Percentiles rank a stretch among this genome's conserved stretches.
phyloP scores from a whole-genome alignment of 148 eudicot genomes.

The Hydrangea macrophylla region DNA sequence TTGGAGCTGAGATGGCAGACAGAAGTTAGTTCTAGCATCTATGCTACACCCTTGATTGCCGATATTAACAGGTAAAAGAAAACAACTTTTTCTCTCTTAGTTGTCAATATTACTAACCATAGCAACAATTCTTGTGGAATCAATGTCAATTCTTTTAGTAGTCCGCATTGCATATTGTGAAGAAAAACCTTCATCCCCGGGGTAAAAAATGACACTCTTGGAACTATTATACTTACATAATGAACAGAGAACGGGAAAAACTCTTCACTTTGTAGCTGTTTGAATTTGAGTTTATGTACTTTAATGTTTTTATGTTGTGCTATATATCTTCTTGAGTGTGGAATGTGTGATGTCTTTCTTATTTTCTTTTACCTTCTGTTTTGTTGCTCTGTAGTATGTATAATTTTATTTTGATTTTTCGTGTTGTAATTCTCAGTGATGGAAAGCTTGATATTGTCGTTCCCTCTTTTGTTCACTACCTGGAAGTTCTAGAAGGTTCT shows the following conservation, averaged over 20 bases:
- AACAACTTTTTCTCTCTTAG: slow-evolving; percentile 1
- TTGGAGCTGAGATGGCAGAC: slow-evolving; percentile 95
- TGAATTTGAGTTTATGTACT: neutral
- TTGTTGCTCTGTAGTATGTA: neutral
- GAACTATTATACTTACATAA: neutral
- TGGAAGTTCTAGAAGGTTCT: slow-evolving; percentile 95
- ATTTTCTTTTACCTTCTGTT: neutral
- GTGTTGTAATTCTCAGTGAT: slow-evolving; percentile 47
- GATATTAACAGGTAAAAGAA: slow-evolving; percentile 85
- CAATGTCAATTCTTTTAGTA: neutral
- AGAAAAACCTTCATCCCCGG: neutral
- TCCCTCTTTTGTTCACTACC: slow-evolving; percentile 96
- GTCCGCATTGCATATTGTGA: neutral
- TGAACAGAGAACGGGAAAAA: neutral
- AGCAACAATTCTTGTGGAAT: neutral
- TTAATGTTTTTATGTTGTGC: neutral
- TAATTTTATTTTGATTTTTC: slow-evolving; percentile 10
- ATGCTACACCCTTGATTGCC: slow-evolving; percentile 88
- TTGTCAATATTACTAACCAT: neutral
- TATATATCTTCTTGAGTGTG: neutral
- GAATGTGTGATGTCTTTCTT: neutral
- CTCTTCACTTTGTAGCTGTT: neutral
- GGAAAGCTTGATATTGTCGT: slow-evolving; percentile 96
- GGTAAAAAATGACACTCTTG: neutral
- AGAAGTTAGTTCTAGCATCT: slow-evolving; percentile 97